Percentiles rank a stretch among this genome's conserved stretches.
These are phyloP conservation scores for Vigna radiata DNA, from an alignment of 306 rosid genomes.

Conservation along the genomic window DNA sequence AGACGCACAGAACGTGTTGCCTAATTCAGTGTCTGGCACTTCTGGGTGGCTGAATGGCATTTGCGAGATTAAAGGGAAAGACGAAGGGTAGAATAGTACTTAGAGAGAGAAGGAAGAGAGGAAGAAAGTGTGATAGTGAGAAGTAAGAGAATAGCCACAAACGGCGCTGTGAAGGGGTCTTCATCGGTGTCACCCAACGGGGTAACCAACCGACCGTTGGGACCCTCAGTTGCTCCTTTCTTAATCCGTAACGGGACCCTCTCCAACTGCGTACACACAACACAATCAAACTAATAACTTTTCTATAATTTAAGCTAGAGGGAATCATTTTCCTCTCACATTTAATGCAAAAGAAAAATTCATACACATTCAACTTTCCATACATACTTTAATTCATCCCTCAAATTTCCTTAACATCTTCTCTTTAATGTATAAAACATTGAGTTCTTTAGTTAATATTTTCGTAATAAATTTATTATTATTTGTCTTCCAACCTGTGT, in stretches of 20 bases:
- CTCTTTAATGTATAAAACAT: too few species aligned
- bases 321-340: neutral
- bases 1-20: too few species aligned
- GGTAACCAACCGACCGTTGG: conserved; percentile 70
- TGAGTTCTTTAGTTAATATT: too few species aligned
- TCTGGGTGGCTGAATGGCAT: conserved; percentile 21
- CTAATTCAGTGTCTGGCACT: too few species aligned
- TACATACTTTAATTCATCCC: neutral
- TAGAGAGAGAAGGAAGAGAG: too few species aligned
- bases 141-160: conserved; percentile 22
- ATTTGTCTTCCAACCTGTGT: too few species aligned
- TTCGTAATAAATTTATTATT: too few species aligned
- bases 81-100: conserved; percentile 21
- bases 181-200: conserved; percentile 56
- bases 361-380: neutral
- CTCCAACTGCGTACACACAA: neutral
- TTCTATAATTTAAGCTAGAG: neutral
- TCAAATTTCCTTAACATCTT: too few species aligned
- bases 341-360: neutral
- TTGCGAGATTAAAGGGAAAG: conserved; percentile 35
- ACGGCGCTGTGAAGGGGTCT: conserved; percentile 51
- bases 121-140: neutral
- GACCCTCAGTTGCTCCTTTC: conserved; percentile 35
- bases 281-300: too few species aligned
- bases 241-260: conserved; percentile 43